A percentile compares a stretch with the other conserved stretches of the same genome.
Conservation (phyloP, 2,329 filamentous ascomycete species). For the Lecanosticta acicola region DNA sequence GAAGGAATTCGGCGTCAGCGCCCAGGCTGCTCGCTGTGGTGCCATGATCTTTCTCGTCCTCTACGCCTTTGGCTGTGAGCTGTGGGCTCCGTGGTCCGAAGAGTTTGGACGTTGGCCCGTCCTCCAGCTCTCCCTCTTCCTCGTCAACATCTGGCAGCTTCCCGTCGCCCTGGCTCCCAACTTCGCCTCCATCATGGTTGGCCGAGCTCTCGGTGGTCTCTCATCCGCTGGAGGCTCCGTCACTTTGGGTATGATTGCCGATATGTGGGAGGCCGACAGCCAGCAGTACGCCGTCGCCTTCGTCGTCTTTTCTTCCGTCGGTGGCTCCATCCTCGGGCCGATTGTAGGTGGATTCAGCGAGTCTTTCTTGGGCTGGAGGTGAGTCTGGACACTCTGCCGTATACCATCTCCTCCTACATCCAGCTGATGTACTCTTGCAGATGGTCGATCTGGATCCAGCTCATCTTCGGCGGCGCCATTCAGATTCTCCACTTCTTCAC, state of each 20-base stretch:
- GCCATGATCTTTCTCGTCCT: conserved; percentile 48
- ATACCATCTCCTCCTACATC: background rate
- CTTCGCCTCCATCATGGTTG: conserved; percentile 43
- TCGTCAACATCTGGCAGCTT: conserved; percentile 53
- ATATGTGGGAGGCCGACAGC: conserved; percentile 56
- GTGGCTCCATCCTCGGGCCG: conserved; percentile 34
- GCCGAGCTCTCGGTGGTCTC: conserved; percentile 50
- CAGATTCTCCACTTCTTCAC: conserved; percentile 55
- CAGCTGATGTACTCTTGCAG: conserved; percentile 25
- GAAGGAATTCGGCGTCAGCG: conserved; percentile 43
- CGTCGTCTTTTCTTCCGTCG: conserved; percentile 45
- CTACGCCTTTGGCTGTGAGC: conserved; percentile 48
- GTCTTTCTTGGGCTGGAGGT: conserved; percentile 53
- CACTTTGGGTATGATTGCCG: conserved; percentile 61
- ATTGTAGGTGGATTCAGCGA: conserved; percentile 35
- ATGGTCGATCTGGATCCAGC: conserved; percentile 83
- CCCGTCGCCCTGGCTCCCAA: conserved; percentile 44
- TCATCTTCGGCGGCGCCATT: conserved; percentile 70
- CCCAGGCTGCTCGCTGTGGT: conserved; percentile 44
- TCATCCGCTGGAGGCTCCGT: conserved; percentile 61
- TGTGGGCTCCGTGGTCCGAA: conserved; percentile 52
- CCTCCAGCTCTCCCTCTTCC: conserved; percentile 46
- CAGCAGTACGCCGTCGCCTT: conserved; percentile 60
- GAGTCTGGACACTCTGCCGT: conserved; percentile 7
- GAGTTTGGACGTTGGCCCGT: conserved; percentile 49